Base-by-base conservation (phyloP, 345 rosid genomes). In the Geranium rotundifolium region DNA sequence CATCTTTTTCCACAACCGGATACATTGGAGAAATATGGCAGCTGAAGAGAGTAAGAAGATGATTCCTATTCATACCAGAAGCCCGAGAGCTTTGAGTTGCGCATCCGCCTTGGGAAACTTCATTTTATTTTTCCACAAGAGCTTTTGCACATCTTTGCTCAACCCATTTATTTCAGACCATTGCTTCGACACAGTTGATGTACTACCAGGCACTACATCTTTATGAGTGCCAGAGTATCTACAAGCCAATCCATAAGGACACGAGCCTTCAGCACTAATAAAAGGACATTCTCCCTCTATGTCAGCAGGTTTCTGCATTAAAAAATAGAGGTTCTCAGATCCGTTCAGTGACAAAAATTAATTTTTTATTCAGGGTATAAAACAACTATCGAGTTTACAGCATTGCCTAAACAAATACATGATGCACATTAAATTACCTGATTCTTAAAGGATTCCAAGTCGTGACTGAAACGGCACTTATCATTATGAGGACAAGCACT, bases 201-300 rank as follows among this genome's bases (percentile, higher is more conserved):
- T 19, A 59, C 62, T 76, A 30, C 56, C 62, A 63, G 58, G 49
- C 46, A 57, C 68, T 63, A 58, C 34, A 39, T 71, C 81, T 70
- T 59, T 79, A 73, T 89, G 98, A 0, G 85, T 75, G 27, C 90
- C 84, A 3, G 66, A 76, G 76, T 87, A 92, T 75, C 98, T 83
- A 66, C 98, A 92, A 1, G 93, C 72, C 68, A 92, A 71, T 50
- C 98, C 98, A 67, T 76, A 92, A 41, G 88, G 83, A 56, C 97
- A 92, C 1, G 71, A 76, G 58, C 71, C 81, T 41, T 71, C 81
- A 23, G 76, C 71, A 15, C 72, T 75, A 69, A 70, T 7, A 68
- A 92, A 92, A 0, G 99, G 97, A 63, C 99, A 92, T 34, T 83
- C 81, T 37, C 97, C 99, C 58, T 87, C 99, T 63, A 92, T 71